These are phyloP conservation scores for Trichophyton schoenleinii DNA, from an alignment of 2,329 filamentous ascomycete species.

Conservation along the genomic window DNA sequence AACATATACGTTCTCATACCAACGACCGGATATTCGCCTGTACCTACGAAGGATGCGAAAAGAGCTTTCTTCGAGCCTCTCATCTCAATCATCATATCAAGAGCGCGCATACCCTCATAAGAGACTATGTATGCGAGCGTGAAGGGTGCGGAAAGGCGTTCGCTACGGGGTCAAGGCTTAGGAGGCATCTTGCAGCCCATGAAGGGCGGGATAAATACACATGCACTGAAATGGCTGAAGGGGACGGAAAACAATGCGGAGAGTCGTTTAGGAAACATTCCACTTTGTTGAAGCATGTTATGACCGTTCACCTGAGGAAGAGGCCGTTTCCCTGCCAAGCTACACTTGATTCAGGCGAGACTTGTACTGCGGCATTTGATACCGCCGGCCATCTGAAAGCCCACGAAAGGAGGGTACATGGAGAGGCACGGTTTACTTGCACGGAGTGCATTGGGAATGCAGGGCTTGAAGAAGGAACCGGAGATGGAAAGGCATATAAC, in stretches of 20 bases:
- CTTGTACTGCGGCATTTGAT: constrained; percentile 60
- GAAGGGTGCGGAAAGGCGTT: constrained; percentile 68
- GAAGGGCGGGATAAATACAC: constrained; percentile 61
- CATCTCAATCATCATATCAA: constrained; percentile 79
- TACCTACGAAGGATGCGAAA: constrained; percentile 56
- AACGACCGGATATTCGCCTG: constrained; percentile 74
- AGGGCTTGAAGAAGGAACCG: neutral
- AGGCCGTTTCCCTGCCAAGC: constrained; percentile 60
- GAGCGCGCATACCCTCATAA: constrained; percentile 60
- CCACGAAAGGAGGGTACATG: constrained; percentile 60
- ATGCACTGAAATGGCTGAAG: constrained; percentile 50
- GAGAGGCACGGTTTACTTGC: constrained; percentile 61
- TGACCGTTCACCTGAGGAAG: constrained; percentile 58
- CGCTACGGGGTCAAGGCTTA: constrained; percentile 63
- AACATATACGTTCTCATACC: constrained; percentile 73
- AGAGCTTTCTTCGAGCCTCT: constrained; percentile 74
- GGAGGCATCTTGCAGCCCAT: constrained; percentile 67
- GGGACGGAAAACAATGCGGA: constrained; percentile 46
- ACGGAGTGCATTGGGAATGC: constrained; percentile 48
- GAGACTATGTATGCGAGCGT: constrained; percentile 58
- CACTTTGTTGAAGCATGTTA: constrained; percentile 71
- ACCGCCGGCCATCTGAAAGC: constrained; percentile 57
- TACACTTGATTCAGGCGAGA: constrained; percentile 28
- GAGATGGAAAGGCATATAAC: constrained; percentile 30
- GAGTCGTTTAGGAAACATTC: constrained; percentile 78